Percentiles rank a stretch among this genome's conserved stretches.
These are phyloP conservation scores for Hypomyces perniciosus DNA, from an alignment of 2,329 filamentous ascomycete species.

Conservation along the genomic window DNA sequence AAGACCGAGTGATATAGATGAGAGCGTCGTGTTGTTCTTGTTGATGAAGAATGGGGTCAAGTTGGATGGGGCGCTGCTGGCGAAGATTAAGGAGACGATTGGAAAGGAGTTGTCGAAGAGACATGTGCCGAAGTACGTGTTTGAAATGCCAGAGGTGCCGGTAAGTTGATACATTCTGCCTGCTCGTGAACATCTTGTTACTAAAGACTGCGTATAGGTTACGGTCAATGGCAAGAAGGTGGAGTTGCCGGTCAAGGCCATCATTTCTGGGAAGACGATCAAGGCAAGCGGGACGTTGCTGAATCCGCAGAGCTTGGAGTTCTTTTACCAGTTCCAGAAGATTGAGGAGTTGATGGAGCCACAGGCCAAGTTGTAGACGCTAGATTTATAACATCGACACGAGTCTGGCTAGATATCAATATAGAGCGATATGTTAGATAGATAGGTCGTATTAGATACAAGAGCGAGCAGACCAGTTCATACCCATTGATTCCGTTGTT, in stretches of 20 bases:
- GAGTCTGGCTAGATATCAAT: background rate
- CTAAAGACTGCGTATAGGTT: constrained; percentile 42
- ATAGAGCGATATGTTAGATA: background rate
- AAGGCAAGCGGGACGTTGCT: constrained; percentile 70
- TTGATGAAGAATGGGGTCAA: constrained; percentile 50
- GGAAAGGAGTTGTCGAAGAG: constrained; percentile 60
- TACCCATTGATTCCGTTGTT: too few relatives aligned
- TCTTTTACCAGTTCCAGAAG: constrained; percentile 65
- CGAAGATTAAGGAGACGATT: constrained; percentile 59
- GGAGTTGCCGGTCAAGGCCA: constrained; percentile 77
- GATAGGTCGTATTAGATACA: background rate
- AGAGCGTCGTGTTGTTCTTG: constrained; percentile 50
- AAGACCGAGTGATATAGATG: constrained; percentile 49
- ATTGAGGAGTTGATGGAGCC: constrained; percentile 27
- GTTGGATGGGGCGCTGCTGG: constrained; percentile 51
- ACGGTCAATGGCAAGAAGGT: constrained; percentile 85
- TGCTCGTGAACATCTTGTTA: background rate
- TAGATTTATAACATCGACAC: background rate
- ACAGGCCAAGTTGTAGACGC: constrained; percentile 26
- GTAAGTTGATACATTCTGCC: constrained; percentile 40
- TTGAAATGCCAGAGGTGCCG: constrained; percentile 75
- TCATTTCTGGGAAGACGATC: constrained; percentile 67
- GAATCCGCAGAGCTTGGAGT: constrained; percentile 70
- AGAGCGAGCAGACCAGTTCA: constrained; percentile 6
- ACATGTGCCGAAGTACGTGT: constrained; percentile 73